Evolutionary conservation across 2,329 filamentous ascomycete genomes (phyloP).

Genomic region (Aspergillus sp.): DNA sequence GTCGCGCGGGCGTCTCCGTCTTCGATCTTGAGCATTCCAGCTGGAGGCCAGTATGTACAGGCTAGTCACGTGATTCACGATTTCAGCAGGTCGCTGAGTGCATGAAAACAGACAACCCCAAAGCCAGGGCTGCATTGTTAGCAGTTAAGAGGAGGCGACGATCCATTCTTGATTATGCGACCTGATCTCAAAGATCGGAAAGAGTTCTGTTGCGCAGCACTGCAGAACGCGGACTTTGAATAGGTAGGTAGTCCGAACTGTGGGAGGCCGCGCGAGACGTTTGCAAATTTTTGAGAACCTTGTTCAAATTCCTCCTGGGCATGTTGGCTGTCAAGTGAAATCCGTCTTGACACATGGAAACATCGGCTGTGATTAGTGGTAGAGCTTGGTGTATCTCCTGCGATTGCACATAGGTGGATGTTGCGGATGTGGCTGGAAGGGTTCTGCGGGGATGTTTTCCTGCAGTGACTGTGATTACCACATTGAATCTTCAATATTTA

Average conservation of each 20-base stretch:
- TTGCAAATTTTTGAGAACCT: background rate
- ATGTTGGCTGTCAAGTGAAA: too few species aligned
- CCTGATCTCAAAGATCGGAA: background rate
- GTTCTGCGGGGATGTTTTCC: background rate
- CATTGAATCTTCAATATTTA: background rate
- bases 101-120: background rate
- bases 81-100: background rate
- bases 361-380: background rate
- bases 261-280: background rate
- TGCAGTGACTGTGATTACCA: background rate
- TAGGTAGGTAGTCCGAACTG: background rate
- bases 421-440: background rate
- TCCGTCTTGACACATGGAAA: too few species aligned
- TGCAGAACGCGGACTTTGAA: background rate
- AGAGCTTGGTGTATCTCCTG: background rate
- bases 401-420: background rate
- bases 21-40: constrained; percentile 5
- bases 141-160: background rate
- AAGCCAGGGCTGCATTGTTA: background rate
- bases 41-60: background rate
- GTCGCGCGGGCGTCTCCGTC: background rate
- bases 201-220: background rate
- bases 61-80: constrained; percentile 5
- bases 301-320: background rate
- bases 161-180: background rate